Conservation (phyloP, 495 filamentous ascomycete genomes). For the Penicillium argentinense region DNA sequence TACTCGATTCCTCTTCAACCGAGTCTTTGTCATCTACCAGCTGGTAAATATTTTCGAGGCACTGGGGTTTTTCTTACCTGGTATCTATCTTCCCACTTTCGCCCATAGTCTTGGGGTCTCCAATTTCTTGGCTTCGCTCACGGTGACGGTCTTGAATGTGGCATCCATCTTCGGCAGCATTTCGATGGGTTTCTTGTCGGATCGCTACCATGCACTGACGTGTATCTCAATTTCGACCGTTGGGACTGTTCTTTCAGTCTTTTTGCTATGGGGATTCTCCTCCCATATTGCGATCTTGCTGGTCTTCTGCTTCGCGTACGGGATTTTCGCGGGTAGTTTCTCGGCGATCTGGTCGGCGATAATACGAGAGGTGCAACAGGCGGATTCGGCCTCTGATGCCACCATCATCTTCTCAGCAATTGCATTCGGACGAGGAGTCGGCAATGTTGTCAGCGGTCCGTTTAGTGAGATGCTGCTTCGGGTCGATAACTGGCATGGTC, state of each 20-base stretch:
- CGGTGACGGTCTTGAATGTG: constrained; percentile 51
- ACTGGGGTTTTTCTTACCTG: constrained; percentile 61
- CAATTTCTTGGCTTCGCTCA: constrained; percentile 35
- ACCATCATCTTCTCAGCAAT: constrained; percentile 57
- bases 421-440: constrained; percentile 59
- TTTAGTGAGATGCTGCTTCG: constrained; percentile 55
- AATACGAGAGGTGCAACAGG: constrained; percentile 48
- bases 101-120: constrained; percentile 44
- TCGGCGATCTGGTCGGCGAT: constrained; percentile 59
- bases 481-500: constrained; percentile 18
- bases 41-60: constrained; percentile 53
- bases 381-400: constrained; percentile 37
- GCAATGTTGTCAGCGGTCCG: constrained; percentile 56
- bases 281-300: constrained; percentile 50
- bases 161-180: constrained; percentile 58
- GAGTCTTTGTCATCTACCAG: constrained; percentile 51
- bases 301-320: constrained; percentile 60
- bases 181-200: constrained; percentile 54
- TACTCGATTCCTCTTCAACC: constrained; percentile 45
- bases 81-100: constrained; percentile 59
- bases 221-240: constrained; percentile 54
- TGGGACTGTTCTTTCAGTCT: constrained; percentile 53
- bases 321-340: constrained; percentile 62
- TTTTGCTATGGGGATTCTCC: constrained; percentile 65
- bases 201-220: constrained; percentile 54